A percentile compares a stretch with the other conserved stretches of the same genome.
Evolutionary conservation across 257 asterid genomes (phyloP).

Genomic region (Gardenia jasminoides): DNA sequence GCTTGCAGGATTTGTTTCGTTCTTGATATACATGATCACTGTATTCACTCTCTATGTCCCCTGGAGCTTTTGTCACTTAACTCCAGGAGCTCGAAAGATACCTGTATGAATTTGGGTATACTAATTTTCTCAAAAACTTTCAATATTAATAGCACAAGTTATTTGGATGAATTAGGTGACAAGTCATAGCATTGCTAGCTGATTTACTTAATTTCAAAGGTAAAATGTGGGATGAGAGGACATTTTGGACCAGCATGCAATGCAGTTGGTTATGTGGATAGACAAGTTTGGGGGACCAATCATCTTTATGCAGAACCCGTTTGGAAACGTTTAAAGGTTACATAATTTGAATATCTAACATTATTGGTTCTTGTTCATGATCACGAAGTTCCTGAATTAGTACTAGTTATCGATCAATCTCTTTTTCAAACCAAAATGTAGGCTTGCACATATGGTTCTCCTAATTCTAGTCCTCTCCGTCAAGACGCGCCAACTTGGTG

Average conservation of each 20-base stretch:
- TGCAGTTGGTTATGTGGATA: slow-evolving; percentile 86
- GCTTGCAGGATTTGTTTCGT: too few species aligned
- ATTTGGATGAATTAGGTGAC: not conserved
- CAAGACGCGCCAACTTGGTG: slow-evolving; percentile 82
- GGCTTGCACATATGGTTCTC: slow-evolving; percentile 81
- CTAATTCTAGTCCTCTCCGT: slow-evolving; percentile 56
- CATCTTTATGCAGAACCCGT: slow-evolving; percentile 72
- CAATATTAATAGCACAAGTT: too few species aligned
- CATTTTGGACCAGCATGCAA: slow-evolving; percentile 89
- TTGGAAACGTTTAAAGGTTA: slow-evolving; percentile 64
- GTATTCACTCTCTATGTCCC: too few species aligned
- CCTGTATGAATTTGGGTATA: too few species aligned
- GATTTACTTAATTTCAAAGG: slow-evolving; percentile 37
- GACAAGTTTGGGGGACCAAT: slow-evolving; percentile 83
- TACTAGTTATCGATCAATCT: not conserved
- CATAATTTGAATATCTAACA: not conserved
- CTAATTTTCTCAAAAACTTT: too few species aligned
- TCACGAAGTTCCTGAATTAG: too few species aligned
- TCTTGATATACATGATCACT: too few species aligned
- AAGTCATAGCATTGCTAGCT: not conserved
- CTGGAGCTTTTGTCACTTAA: too few species aligned
- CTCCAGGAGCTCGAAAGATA: too few species aligned
- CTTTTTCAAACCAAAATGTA: slow-evolving; percentile 19
- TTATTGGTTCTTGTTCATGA: not conserved
- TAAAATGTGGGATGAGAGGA: slow-evolving; percentile 92